Conservation (phyloP, 2,329 filamentous ascomycete species). For the Sclerotiophoma versabilis region DNA sequence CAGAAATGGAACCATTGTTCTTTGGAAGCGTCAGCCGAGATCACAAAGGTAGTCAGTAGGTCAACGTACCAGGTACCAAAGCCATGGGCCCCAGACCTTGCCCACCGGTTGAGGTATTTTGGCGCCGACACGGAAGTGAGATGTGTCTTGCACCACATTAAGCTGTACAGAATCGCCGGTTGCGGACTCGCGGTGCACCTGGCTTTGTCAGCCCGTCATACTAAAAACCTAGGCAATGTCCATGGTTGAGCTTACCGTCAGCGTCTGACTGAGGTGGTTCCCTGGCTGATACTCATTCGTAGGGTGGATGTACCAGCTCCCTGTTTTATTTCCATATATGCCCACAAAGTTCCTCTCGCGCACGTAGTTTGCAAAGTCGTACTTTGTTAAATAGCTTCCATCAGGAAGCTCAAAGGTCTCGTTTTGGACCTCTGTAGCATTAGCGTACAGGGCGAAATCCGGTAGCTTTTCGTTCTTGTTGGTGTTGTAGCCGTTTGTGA, state of each 20-base stretch:
- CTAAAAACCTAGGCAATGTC: neutral
- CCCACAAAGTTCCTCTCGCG: conserved; percentile 53
- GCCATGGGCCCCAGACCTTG: conserved; percentile 37
- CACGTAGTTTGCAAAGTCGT: conserved; percentile 51
- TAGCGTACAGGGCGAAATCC: conserved; percentile 49
- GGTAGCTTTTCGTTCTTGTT: conserved; percentile 54
- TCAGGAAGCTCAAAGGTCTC: conserved; percentile 56
- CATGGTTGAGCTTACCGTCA: conserved; percentile 36
- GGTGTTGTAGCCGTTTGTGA: conserved; percentile 53
- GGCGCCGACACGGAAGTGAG: conserved; percentile 24
- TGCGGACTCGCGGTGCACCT: conserved; percentile 55
- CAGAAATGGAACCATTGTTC: conserved; percentile 55
- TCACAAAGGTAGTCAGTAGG: neutral
- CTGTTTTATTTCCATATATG: conserved; percentile 54
- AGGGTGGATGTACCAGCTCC: conserved; percentile 57
- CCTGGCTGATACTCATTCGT: conserved; percentile 48
- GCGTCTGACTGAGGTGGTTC: conserved; percentile 57
- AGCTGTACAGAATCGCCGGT: conserved; percentile 58
- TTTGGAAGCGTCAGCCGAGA: conserved; percentile 10
- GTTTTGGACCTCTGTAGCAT: conserved; percentile 56
- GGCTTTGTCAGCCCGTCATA: neutral
- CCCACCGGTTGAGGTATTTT: conserved; percentile 34
- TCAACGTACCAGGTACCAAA: conserved; percentile 32
- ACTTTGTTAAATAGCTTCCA: conserved; percentile 58
- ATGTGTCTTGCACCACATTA: conserved; percentile 60